Base-by-base conservation (phyloP, 148 eudicot species). In the Camellia japonica region DNA sequence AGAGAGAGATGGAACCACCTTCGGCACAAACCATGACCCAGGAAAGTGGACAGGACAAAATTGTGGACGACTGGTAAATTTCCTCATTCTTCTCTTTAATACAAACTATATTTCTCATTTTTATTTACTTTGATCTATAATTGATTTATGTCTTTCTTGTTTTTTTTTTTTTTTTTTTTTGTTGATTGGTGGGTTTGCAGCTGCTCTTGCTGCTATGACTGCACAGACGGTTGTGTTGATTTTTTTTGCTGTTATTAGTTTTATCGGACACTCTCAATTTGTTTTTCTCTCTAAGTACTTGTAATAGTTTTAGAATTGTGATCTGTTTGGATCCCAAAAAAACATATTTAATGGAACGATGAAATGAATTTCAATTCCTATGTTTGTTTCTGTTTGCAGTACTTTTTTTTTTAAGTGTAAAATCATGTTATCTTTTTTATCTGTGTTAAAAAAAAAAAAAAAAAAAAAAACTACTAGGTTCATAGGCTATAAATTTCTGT, bases 181-280 rank as follows among this genome's bases (percentile, higher is more conserved):
- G 6, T 7, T 63, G 38, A 15, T 44, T 41, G 7, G 7, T 58
- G 19, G 41, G 46, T 63, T n/a, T 80, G 81, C 88, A 86, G 88
- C 77, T 85, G 84, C 44, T 81, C 82, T 59, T 84, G 87, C 82
- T 77, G 82, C 69, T 84, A 81, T 68, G 81, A 81, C 59, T 84
- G 87, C 84, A 52, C 79, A 5, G 84, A 81, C 46, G 68, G 79
- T 74, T 78, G 56, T 13, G 55, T 81, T n/a, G 87, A 84, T 9
- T 78, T 64, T 84, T 68, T 81, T 43, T 84, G 81, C 79, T 84
- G 87, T 70, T 82, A 71, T 30, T 30, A 30, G 38, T 30, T 30
- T 30, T 30, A 30, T 30, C 38, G 38, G 38, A 30, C 56, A 58
- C 59, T 42, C 43, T 80, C 66, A 64, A 73, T 44, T 80, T 74